Conservation (phyloP, 176 grass and related monocot genomes). For the Guadua angustifolia region DNA sequence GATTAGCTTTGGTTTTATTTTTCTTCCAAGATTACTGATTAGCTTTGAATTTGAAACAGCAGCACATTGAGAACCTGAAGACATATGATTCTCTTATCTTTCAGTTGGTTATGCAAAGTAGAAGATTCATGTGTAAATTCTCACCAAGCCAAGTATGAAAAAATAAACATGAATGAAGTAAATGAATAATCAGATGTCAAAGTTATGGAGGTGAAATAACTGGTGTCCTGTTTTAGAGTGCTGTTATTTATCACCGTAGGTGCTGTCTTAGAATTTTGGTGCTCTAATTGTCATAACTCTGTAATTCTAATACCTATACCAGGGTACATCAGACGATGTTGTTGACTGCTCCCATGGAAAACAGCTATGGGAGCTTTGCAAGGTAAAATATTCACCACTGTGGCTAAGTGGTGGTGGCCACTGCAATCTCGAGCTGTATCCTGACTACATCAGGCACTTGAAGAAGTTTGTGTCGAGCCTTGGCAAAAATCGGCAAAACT, state of each 20-base stretch:
- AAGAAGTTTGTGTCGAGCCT: constrained; percentile 72
- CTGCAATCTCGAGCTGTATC: constrained; percentile 95
- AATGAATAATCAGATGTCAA: constrained; percentile 23
- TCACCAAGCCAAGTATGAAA: constrained; percentile 19
- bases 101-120: constrained; percentile 3
- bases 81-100: neutral
- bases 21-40: neutral
- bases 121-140: neutral
- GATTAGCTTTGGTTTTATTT: constrained; percentile 7
- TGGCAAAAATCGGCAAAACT: constrained; percentile 54
- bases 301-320: constrained; percentile 44
- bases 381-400: constrained; percentile 87
- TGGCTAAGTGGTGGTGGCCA: constrained; percentile 93
- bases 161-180: neutral
- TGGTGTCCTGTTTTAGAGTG: constrained; percentile 26
- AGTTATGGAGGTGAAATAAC: constrained; percentile 3
- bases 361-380: constrained; percentile 94
- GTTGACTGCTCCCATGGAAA: constrained; percentile 97
- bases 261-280: constrained; percentile 21
- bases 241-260: constrained; percentile 16
- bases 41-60: neutral
- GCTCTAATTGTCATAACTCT: constrained; percentile 27
- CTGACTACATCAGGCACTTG: constrained; percentile 85
- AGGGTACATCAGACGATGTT: constrained; percentile 95
- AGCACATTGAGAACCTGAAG: constrained; percentile 30